Base-by-base conservation (phyloP, 192 early-diverging fungal species). In the Mortierella hygrophila region DNA sequence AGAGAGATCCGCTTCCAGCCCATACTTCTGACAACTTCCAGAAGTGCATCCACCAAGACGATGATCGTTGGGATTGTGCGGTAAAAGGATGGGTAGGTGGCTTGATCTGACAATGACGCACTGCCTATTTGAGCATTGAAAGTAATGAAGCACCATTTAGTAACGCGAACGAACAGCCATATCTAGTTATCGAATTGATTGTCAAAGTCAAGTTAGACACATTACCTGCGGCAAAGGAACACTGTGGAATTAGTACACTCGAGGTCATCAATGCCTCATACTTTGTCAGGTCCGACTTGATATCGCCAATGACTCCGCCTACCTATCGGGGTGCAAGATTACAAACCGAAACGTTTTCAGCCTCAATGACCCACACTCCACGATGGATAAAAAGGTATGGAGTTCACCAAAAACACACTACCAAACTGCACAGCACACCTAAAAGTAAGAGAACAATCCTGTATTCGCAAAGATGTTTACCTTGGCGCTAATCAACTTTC, bases 201-300 rank as follows among this genome's bases (percentile, higher is more conserved):
- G 6, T 29, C 10, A 72, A 41, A 26, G 55, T 26, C 55, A 55
- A 26, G 5, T 46, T 10, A 6, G 55, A 41, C 38, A 41, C 3
- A 21, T 82, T 78, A 78, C 84, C 81, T 13, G 90, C 86, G 7
- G 87, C 82, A 78, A 88, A 91, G 23, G 89, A 91, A 65, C 90
- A 91, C 38, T 91, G 90, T 16, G 89, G 82, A 7, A 91, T 83
- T 40, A 82, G 72, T 1, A 91, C 69, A 20, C 89, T 85, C 15
- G 88, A 87, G 21, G 88, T 91, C 81, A 91, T 88, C 37, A 91
- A 68, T 32, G 89, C 89, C 60, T 88, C 88, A n/a, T 88, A 78
- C 29, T 82, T 81, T 16, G 90, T 91, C 75, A 89, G 80, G 26
- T 80, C 83, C 72, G 88, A 90, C 3, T 80, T 77, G 10, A 90